Percentiles rank a stretch among this genome's conserved stretches.
Conservation (phyloP, 108 stramenopile genomes). For the Cyclotella kingstonii region DNA sequence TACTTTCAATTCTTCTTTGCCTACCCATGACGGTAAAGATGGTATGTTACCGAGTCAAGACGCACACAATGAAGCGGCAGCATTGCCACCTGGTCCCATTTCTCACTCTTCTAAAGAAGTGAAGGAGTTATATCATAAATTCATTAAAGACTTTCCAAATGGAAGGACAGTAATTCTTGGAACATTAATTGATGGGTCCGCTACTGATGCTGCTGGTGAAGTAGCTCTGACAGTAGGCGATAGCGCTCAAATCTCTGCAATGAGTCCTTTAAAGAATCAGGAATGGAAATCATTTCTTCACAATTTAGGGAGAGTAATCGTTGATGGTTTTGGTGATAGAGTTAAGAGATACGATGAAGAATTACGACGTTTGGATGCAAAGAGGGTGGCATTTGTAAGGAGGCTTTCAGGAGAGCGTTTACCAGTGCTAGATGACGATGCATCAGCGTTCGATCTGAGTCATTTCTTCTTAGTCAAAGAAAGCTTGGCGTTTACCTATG, state of each 20-base stretch:
- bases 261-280: slow-evolving; percentile 41
- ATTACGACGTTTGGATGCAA: slow-evolving; percentile 59
- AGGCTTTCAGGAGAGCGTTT: slow-evolving; percentile 23
- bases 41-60: neutral
- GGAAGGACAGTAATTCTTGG: slow-evolving; percentile 65
- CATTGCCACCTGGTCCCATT: slow-evolving; percentile 36
- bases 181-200: slow-evolving; percentile 41
- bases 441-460: slow-evolving; percentile 53
- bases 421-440: neutral
- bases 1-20: slow-evolving; percentile 3
- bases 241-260: slow-evolving; percentile 5
- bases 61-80: slow-evolving; percentile 19
- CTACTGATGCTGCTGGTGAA: neutral
- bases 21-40: neutral
- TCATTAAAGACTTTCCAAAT: slow-evolving; percentile 75
- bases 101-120: slow-evolving; percentile 52
- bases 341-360: slow-evolving; percentile 73
- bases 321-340: slow-evolving; percentile 69
- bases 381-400: slow-evolving; percentile 45
- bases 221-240: neutral
- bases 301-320: slow-evolving; percentile 60
- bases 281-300: slow-evolving; percentile 77
- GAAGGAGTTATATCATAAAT: slow-evolving; percentile 57
- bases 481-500: slow-evolving; percentile 77
- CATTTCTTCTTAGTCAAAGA: slow-evolving; percentile 85